phyloP scores from a whole-genome alignment of 2,329 filamentous ascomycete species.

The Colletotrichum zoysiae region DNA sequence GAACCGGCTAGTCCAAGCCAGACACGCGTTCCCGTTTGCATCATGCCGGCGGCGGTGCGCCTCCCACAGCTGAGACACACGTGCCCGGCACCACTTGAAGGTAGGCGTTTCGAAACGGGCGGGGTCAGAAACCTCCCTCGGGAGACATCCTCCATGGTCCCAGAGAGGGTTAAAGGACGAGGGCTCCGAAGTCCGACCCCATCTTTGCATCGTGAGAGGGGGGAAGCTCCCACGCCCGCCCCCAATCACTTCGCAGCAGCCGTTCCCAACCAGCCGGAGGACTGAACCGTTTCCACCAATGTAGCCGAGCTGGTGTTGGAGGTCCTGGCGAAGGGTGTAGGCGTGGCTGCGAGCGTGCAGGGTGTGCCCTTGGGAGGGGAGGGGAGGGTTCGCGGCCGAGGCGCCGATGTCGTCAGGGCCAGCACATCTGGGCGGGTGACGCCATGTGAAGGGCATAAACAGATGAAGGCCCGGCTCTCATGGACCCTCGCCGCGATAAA shows the following conservation, averaged over 20 bases:
- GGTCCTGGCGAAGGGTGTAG: not conserved
- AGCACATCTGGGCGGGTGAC: not conserved
- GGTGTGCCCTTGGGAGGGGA: not conserved
- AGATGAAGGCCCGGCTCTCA: not conserved
- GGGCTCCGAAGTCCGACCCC: constrained; percentile 33
- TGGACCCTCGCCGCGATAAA: too few relatives aligned
- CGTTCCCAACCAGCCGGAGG: not conserved
- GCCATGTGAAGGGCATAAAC: not conserved
- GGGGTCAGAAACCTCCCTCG: constrained; percentile 35
- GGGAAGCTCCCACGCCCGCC: not conserved
- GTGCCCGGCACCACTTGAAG: not conserved
- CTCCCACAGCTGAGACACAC: not conserved
- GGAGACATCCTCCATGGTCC: constrained; percentile 37
- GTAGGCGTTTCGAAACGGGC: constrained; percentile 9
- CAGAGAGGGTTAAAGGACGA: constrained; percentile 24
- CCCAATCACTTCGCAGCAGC: not conserved
- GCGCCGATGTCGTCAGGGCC: not conserved
- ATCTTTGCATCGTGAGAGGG: constrained; percentile 32
- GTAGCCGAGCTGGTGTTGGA: not conserved
- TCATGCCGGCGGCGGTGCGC: not conserved
- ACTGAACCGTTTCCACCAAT: constrained; percentile 12
- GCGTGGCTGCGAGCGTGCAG: not conserved
- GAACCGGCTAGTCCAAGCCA: not conserved
- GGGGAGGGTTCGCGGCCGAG: not conserved
- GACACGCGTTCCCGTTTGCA: constrained; percentile 7